Evolutionary conservation across 495 filamentous ascomycete genomes (phyloP).

Genomic region (Astrothelium subdiscretum): DNA sequence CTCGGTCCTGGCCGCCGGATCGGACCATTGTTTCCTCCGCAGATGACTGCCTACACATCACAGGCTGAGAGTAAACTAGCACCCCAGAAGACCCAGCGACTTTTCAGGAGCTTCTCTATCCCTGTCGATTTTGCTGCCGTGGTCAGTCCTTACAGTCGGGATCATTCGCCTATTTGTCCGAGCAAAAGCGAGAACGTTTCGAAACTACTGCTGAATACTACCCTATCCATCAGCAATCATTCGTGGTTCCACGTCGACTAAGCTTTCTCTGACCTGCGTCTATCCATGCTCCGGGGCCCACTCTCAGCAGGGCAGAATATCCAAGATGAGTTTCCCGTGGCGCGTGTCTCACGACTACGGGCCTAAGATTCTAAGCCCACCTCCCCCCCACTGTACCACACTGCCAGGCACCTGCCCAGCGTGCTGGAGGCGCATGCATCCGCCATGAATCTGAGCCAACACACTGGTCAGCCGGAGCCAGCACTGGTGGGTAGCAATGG

Average conservation of each 20-base stretch:
- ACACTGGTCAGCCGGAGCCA: background rate
- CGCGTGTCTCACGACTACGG: background rate
- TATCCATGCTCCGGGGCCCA: background rate
- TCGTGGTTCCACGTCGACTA: background rate
- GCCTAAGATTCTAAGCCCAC: background rate
- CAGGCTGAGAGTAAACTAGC: background rate
- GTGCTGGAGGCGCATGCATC: background rate
- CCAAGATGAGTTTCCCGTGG: background rate
- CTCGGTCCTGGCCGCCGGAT: background rate
- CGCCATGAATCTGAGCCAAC: background rate
- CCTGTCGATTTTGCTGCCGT: background rate
- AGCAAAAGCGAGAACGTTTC: no score
- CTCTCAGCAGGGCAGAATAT: background rate
- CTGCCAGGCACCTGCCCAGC: background rate
- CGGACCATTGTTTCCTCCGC: conserved; percentile 2
- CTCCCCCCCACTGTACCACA: background rate
- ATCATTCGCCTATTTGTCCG: background rate
- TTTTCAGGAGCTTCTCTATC: background rate
- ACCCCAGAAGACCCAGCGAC: background rate
- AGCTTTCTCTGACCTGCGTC: background rate
- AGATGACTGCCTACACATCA: background rate
- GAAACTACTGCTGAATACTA: background rate
- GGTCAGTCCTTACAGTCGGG: background rate
- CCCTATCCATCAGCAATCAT: background rate
- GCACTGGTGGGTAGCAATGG: background rate